phyloP scores from a whole-genome alignment of 225 moss, liverwort and hornwort genomes.

The Physcomitrellopsis africana region DNA sequence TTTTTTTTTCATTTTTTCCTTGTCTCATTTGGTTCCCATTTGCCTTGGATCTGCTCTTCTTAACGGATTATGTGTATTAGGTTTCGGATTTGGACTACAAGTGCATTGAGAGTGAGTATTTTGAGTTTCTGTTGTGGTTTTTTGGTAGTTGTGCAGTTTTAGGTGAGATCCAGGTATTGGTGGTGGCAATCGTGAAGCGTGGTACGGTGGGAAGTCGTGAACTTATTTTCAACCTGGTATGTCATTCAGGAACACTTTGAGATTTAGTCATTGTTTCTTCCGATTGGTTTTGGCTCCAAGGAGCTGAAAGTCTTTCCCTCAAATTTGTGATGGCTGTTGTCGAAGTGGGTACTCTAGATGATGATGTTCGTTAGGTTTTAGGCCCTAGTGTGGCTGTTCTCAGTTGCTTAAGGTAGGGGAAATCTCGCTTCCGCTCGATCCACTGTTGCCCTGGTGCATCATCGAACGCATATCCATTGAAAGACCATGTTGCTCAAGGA shows the following conservation, averaged over 20 bases:
- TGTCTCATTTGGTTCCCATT: background rate
- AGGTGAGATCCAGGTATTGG: conserved; percentile 17
- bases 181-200: conserved; percentile 16
- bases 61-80: conserved; percentile 10
- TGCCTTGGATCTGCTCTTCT: conserved; percentile 28
- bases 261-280: background rate
- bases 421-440: background rate
- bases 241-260: background rate
- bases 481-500: background rate
- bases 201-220: background rate
- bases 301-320: background rate
- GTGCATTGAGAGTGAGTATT: background rate
- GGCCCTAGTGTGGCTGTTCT: background rate
- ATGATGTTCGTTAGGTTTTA: background rate
- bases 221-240: too few species aligned
- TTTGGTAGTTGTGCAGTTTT: background rate
- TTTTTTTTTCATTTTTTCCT: background rate
- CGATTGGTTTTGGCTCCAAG: background rate
- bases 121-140: background rate
- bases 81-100: conserved; percentile 25
- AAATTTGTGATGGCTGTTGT: background rate
- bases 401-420: background rate
- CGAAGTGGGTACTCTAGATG: background rate
- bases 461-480: background rate
- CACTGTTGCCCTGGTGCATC: background rate